Percentiles rank a stretch among this genome's conserved stretches.
phyloP scores from a whole-genome alignment of 2,329 filamentous ascomycete species.

The Pseudopyricularia cyperi region DNA sequence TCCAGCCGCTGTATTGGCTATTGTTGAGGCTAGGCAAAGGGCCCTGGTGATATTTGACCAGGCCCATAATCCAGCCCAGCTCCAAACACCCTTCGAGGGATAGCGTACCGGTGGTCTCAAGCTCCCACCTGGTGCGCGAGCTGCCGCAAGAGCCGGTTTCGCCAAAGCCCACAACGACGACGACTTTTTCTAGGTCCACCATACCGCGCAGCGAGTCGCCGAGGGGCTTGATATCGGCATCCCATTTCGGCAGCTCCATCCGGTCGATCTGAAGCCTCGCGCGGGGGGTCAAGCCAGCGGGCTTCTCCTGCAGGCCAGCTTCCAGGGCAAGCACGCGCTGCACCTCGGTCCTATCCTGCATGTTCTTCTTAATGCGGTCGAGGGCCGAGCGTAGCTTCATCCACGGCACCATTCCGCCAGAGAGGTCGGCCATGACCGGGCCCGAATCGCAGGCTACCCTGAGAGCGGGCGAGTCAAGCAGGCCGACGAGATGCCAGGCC shows the following conservation, averaged over 20 bases:
- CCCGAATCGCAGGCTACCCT: constrained; percentile 15
- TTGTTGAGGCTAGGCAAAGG: constrained; percentile 27
- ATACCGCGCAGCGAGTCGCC: constrained; percentile 17
- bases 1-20: constrained; percentile 51
- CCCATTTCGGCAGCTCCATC: neutral
- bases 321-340: constrained; percentile 9
- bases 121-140: constrained; percentile 59
- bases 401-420: constrained; percentile 19
- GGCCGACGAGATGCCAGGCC: constrained; percentile 23
- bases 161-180: constrained; percentile 24
- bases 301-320: constrained; percentile 5
- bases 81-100: constrained; percentile 59
- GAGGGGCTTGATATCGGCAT: constrained; percentile 9
- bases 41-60: constrained; percentile 50
- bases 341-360: constrained; percentile 10
- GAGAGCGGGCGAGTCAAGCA: constrained; percentile 16
- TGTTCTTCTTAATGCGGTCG: constrained; percentile 9
- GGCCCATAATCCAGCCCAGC: constrained; percentile 63
- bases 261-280: constrained; percentile 6
- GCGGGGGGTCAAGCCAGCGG: constrained; percentile 3
- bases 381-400: constrained; percentile 14
- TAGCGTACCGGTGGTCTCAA: constrained; percentile 56
- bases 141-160: constrained; percentile 50
- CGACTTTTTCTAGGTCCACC: constrained; percentile 21
- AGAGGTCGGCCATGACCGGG: constrained; percentile 23